phyloP scores from a whole-genome alignment of 192 early-diverging fungal species.

The Mortierella hygrophila region DNA sequence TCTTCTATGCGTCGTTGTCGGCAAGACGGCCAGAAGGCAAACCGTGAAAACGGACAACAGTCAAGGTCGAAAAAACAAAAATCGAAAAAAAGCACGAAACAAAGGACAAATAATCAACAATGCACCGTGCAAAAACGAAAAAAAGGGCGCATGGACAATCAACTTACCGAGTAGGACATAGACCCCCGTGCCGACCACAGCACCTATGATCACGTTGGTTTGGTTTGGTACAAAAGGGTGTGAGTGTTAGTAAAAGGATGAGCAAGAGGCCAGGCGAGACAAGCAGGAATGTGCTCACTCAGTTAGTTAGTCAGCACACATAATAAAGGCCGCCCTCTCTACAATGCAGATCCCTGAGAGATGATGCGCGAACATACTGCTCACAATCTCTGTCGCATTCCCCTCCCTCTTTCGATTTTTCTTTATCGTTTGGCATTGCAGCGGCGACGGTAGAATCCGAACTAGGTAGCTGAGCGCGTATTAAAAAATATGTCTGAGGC shows the following conservation, averaged over 20 bases:
- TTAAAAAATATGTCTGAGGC: neutral
- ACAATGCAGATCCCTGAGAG: neutral
- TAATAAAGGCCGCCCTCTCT: neutral
- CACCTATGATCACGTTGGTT: constrained; percentile 26
- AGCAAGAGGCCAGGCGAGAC: neutral
- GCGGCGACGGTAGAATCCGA: constrained; percentile 9
- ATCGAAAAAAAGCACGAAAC: neutral
- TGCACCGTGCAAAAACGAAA: neutral
- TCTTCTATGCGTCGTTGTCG: neutral
- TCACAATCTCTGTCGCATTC: neutral
- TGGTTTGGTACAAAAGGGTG: neutral
- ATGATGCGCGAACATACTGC: neutral
- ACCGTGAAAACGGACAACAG: constrained; percentile 3
- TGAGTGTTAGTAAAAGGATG: neutral
- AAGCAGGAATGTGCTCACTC: neutral
- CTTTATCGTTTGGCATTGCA: neutral
- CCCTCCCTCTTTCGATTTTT: neutral
- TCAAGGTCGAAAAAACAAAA: neutral
- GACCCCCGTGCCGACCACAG: constrained; percentile 51
- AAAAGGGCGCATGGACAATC: neutral
- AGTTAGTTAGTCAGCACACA: neutral
- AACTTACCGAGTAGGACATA: constrained; percentile 49
- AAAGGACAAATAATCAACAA: neutral
- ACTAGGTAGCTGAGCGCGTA: constrained; percentile 2
- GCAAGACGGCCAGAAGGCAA: constrained; percentile 9